These are phyloP conservation scores for Mycosphaerella sp. DNA, from an alignment of 2,329 filamentous ascomycete genomes.

Conservation along the genomic window DNA sequence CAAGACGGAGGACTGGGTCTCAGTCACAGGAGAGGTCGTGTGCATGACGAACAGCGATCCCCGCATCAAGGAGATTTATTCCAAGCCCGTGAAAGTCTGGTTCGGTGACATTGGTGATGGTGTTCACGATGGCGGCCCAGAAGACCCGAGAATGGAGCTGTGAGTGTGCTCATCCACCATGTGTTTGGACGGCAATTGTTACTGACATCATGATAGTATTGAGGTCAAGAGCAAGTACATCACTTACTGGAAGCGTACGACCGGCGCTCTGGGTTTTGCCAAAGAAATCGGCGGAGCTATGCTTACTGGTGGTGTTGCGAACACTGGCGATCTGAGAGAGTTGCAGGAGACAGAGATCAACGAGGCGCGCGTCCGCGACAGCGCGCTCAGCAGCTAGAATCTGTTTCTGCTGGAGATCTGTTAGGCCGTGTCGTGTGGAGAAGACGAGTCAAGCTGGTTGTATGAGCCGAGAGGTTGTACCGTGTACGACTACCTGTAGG, in stretches of 20 bases:
- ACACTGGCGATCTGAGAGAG: constrained; percentile 32
- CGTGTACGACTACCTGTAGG: background rate
- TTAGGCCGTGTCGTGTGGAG: background rate
- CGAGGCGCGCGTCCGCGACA: constrained; percentile 28
- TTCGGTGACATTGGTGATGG: constrained; percentile 48
- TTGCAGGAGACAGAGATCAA: constrained; percentile 32
- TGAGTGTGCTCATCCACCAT: constrained; percentile 21
- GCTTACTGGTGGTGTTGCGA: constrained; percentile 32
- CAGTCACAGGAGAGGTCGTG: constrained; percentile 40
- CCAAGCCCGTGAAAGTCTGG: constrained; percentile 39
- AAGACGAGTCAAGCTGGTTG: background rate
- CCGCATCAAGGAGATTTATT: constrained; percentile 44
- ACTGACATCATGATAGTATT: background rate
- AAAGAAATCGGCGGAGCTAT: constrained; percentile 32
- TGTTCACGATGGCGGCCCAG: constrained; percentile 41
- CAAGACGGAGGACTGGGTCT: constrained; percentile 45
- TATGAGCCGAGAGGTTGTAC: background rate
- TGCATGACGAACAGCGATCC: constrained; percentile 42
- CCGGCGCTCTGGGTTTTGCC: constrained; percentile 27
- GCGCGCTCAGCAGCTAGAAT: constrained; percentile 21
- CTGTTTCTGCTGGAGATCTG: background rate
- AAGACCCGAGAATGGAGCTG: constrained; percentile 45
- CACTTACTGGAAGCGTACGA: constrained; percentile 33
- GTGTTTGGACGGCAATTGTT: background rate
- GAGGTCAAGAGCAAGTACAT: constrained; percentile 24